A percentile compares a stretch with the other conserved stretches of the same genome.
Evolutionary conservation across 208 protist genomes (phyloP).

Genomic region (Trypanosoma congolense): DNA sequence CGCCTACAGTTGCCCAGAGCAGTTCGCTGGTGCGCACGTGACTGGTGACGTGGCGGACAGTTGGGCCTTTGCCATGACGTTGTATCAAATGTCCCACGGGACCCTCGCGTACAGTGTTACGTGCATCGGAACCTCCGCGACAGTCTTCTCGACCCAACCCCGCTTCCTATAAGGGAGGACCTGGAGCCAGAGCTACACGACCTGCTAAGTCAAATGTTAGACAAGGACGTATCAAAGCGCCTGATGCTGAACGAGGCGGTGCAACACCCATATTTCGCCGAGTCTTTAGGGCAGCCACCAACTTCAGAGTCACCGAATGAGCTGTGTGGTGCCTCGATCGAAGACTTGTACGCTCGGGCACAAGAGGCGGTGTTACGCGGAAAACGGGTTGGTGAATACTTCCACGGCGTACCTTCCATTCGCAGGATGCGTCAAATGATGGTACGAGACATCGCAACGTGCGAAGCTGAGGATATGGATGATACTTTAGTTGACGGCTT

Average conservation of each 20-base stretch:
- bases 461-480: neutral
- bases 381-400: conserved; percentile 47
- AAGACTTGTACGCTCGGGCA: conserved; percentile 39
- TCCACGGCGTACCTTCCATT: conserved; percentile 55
- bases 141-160: conserved; percentile 19
- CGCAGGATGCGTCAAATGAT: conserved; percentile 42
- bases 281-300: conserved; percentile 3
- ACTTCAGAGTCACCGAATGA: neutral
- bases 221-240: conserved; percentile 56
- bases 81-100: conserved; percentile 77
- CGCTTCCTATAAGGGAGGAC: conserved; percentile 15
- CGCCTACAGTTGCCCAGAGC: conserved; percentile 80
- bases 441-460: neutral
- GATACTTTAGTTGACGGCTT: neutral
- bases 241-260: conserved; percentile 47
- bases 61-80: conserved; percentile 88
- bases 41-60: conserved; percentile 77
- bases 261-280: conserved; percentile 53
- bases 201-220: conserved; percentile 59
- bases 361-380: conserved; percentile 44
- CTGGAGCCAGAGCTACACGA: conserved; percentile 39
- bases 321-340: neutral
- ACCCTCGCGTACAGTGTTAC: conserved; percentile 38
- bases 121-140: conserved; percentile 12
- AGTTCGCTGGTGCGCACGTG: conserved; percentile 39